Evolutionary conservation across 192 early-diverging fungal genomes (phyloP).

Genomic region (Martensiomyces pterosporus): DNA sequence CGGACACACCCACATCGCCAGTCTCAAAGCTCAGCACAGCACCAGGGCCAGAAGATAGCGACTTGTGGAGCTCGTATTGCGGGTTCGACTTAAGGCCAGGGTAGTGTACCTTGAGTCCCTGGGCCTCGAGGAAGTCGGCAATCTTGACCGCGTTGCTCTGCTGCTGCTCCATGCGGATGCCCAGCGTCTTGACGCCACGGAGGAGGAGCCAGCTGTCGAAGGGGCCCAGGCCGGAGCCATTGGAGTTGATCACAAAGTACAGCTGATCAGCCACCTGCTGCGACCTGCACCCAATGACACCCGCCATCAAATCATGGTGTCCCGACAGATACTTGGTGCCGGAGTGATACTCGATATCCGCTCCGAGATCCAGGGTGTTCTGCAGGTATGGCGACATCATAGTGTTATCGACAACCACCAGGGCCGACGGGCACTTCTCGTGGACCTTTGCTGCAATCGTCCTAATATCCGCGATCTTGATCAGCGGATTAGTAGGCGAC

Average conservation of each 20-base stretch:
- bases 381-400: conserved; percentile 98
- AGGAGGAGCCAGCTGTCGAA: conserved; percentile 93
- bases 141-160: conserved; percentile 78
- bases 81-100: conserved; percentile 83
- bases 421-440: conserved; percentile 65
- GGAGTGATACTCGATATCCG: conserved; percentile 92
- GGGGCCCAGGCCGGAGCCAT: conserved; percentile 82
- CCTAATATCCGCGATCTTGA: conserved; percentile 89
- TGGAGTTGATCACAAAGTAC: conserved; percentile 93
- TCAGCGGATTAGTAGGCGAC: conserved; percentile 94
- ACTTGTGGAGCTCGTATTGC: conserved; percentile 74
- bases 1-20: conserved; percentile 70
- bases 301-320: conserved; percentile 99
- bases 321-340: conserved; percentile 97
- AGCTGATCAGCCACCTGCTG: conserved; percentile 74
- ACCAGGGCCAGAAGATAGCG: conserved; percentile 79
- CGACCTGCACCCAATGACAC: conserved; percentile 78
- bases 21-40: conserved; percentile 96
- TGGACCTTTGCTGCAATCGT: conserved; percentile 72
- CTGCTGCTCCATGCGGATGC: conserved; percentile 94
- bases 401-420: conserved; percentile 97
- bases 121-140: conserved; percentile 74
- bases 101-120: conserved; percentile 82
- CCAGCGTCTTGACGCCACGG: conserved; percentile 92
- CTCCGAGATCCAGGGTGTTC: conserved; percentile 82